These are phyloP conservation scores for Aspergillus fischeri DNA, from an alignment of 2,329 filamentous ascomycete species.

Conservation along the genomic window DNA sequence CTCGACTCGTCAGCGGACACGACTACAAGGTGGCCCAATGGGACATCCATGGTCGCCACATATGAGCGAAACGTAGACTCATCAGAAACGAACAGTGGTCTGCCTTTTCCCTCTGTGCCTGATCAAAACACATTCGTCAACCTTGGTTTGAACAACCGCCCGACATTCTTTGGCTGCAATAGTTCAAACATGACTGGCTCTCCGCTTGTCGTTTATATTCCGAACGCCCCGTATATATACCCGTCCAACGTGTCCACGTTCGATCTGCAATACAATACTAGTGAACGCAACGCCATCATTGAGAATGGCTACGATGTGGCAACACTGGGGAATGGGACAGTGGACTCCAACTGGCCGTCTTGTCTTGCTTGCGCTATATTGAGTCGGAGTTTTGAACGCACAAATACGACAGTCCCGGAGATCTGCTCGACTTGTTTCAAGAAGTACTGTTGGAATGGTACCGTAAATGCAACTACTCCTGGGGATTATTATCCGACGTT, in stretches of 20 bases:
- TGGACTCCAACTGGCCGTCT: conserved; percentile 67
- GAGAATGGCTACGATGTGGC: conserved; percentile 76
- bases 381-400: conserved; percentile 66
- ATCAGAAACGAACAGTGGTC: conserved; percentile 57
- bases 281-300: conserved; percentile 71
- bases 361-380: conserved; percentile 84
- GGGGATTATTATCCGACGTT: conserved; percentile 40
- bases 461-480: conserved; percentile 36
- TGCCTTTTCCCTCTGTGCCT: conserved; percentile 65
- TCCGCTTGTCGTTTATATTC: conserved; percentile 79
- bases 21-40: conserved; percentile 65
- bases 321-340: conserved; percentile 73
- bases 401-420: conserved; percentile 61
- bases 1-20: conserved; percentile 72
- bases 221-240: conserved; percentile 74
- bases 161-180: conserved; percentile 76
- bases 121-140: conserved; percentile 72
- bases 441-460: conserved; percentile 87
- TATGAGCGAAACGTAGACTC: conserved; percentile 59
- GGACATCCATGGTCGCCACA: conserved; percentile 66
- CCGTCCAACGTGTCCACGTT: conserved; percentile 76
- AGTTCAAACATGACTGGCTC: conserved; percentile 54
- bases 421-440: conserved; percentile 71
- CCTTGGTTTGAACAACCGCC: conserved; percentile 64
- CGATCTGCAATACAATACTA: conserved; percentile 58